phyloP scores from a whole-genome alignment of 805 yeast genomes.

The Yamadazyma laniorum region DNA sequence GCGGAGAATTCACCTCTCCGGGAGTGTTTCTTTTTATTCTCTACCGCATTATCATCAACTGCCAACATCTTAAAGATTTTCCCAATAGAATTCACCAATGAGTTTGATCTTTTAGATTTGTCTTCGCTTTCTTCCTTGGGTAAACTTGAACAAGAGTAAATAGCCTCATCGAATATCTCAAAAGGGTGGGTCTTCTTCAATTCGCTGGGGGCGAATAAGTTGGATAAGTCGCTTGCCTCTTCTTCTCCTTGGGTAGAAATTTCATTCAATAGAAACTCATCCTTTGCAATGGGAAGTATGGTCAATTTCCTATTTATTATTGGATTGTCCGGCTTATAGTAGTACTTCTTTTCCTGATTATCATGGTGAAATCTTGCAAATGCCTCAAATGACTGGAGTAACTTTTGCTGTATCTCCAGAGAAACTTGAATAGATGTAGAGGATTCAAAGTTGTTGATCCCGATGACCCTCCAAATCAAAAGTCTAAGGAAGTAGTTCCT shows the following conservation, averaged over 20 bases:
- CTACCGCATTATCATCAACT: conserved; percentile 22
- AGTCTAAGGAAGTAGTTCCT: conserved; percentile 67
- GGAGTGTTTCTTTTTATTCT: background rate
- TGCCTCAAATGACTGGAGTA: conserved; percentile 25
- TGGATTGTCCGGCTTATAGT: conserved; percentile 38
- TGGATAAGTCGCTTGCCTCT: conserved; percentile 9
- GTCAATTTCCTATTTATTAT: conserved; percentile 49
- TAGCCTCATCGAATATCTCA: conserved; percentile 66
- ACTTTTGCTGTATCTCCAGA: conserved; percentile 27
- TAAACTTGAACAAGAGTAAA: conserved; percentile 41
- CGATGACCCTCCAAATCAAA: conserved; percentile 62
- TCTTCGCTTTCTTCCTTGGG: conserved; percentile 13
- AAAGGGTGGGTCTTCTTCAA: conserved; percentile 54
- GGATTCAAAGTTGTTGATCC: conserved; percentile 40
- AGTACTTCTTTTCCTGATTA: conserved; percentile 13
- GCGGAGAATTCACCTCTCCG: conserved; percentile 5
- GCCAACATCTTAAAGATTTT: conserved; percentile 37
- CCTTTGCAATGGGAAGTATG: conserved; percentile 34
- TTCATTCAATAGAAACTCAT: conserved; percentile 8
- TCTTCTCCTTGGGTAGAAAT: conserved; percentile 1
- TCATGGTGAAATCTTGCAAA: conserved; percentile 26
- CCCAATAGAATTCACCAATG: conserved; percentile 34
- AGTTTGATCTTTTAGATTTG: conserved; percentile 16
- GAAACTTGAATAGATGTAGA: conserved; percentile 31
- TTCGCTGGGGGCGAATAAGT: conserved; percentile 27